These are phyloP conservation scores for Fraxinus velutina DNA, from an alignment of 305 asterid genomes.

Conservation along the genomic window DNA sequence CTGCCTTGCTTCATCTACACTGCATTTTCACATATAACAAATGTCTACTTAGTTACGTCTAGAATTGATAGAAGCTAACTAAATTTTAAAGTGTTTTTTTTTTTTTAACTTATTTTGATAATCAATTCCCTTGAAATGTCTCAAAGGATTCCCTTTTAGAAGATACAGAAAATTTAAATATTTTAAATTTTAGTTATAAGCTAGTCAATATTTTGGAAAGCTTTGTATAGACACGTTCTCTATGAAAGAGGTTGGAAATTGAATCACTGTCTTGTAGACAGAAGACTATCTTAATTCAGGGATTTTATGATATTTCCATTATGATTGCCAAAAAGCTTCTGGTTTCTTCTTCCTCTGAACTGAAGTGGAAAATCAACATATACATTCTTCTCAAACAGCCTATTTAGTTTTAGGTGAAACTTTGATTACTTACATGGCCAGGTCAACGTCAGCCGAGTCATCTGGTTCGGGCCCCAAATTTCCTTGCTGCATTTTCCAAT, in stretches of 20 bases:
- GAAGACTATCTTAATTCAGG: background rate
- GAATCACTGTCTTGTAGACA: background rate
- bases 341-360: background rate
- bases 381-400: background rate
- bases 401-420: conserved; percentile 7
- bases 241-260: background rate
- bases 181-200: background rate
- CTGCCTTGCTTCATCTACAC: conserved; percentile 90
- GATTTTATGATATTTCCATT: background rate
- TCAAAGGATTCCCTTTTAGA: background rate
- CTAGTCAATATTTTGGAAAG: background rate
- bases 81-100: background rate
- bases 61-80: background rate
- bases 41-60: background rate
- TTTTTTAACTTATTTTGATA: background rate
- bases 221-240: background rate
- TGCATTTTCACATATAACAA: conserved; percentile 36
- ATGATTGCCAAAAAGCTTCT: background rate
- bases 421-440: conserved; percentile 55
- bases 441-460: conserved; percentile 67
- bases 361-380: background rate
- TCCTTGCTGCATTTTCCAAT: conserved; percentile 92
- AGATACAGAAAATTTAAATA: background rate
- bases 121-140: background rate
- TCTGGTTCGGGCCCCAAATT: conserved; percentile 61